Conservation (phyloP, 2,329 filamentous ascomycete genomes). For the Coniochaeta sp. region DNA sequence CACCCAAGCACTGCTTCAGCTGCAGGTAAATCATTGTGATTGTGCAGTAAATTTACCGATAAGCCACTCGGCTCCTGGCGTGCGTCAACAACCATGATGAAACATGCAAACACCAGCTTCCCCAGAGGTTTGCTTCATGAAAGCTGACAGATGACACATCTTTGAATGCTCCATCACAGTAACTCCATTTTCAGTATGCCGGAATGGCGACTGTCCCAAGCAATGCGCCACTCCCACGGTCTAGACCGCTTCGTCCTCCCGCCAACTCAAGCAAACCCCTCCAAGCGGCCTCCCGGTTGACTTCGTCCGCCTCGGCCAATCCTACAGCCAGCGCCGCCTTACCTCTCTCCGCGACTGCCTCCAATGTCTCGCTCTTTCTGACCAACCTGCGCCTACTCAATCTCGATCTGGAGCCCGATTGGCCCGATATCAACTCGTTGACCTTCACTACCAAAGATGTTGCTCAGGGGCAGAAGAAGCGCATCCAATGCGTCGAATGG, state of each 20-base stretch:
- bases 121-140: not conserved
- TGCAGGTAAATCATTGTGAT: not conserved
- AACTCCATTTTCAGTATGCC: not conserved
- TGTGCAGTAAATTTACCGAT: too few relatives aligned
- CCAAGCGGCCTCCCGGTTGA: not conserved
- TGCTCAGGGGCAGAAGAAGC: constrained; percentile 69
- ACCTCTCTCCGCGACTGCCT: constrained; percentile 23
- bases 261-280: not conserved
- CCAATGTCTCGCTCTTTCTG: constrained; percentile 61
- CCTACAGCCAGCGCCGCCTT: not conserved
- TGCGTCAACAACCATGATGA: not conserved
- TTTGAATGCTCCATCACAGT: not conserved
- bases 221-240: not conserved
- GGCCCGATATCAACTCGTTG: constrained; percentile 65
- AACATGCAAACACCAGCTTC: not conserved
- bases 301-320: not conserved
- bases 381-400: constrained; percentile 79
- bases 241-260: not conserved
- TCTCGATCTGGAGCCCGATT: constrained; percentile 67
- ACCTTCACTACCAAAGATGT: constrained; percentile 63
- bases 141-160: not conserved
- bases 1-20: not conserved
- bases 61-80: not conserved
- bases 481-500: constrained; percentile 83
- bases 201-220: not conserved